A percentile compares a stretch with the other conserved stretches of the same genome.
Evolutionary conservation across 176 grass and related monocot genomes (phyloP).

Genomic region (Chrysopogon serrulatus): DNA sequence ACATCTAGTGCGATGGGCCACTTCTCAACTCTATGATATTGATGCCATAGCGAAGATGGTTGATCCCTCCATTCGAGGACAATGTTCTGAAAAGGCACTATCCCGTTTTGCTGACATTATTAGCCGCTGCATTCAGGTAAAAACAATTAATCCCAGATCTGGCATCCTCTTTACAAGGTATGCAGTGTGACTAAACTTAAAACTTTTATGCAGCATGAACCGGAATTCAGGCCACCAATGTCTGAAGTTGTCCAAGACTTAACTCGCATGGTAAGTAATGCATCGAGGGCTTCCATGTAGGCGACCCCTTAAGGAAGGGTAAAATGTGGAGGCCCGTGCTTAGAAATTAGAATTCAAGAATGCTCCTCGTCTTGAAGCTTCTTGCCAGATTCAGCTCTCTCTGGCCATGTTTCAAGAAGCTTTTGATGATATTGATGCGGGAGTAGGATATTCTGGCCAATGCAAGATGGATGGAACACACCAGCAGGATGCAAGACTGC

Average conservation of each 20-base stretch:
- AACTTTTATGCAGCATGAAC: slow-evolving; percentile 42
- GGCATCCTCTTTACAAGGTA: background rate
- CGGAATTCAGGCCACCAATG: slow-evolving; percentile 87
- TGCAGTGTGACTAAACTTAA: background rate
- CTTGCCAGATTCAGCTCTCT: background rate
- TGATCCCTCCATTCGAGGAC: slow-evolving; percentile 72
- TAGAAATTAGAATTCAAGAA: slow-evolving; percentile 3
- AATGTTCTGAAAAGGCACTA: slow-evolving; percentile 77
- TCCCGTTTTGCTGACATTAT: slow-evolving; percentile 87
- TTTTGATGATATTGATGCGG: background rate
- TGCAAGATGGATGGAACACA: background rate
- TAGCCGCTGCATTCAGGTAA: slow-evolving; percentile 89
- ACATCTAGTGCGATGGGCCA: slow-evolving; percentile 92
- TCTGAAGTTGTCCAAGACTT: slow-evolving; percentile 94
- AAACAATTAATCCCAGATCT: background rate
- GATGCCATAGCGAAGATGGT: slow-evolving; percentile 82
- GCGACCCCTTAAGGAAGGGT: background rate
- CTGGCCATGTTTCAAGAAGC: slow-evolving; percentile 13
- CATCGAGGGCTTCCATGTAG: slow-evolving; percentile 51
- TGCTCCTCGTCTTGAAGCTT: background rate
- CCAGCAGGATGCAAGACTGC: background rate
- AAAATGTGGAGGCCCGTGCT: background rate
- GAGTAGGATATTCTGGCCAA: background rate
- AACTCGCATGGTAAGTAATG: slow-evolving; percentile 54
- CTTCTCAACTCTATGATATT: slow-evolving; percentile 78